These are phyloP conservation scores for Paraleonurus japonicus DNA, from an alignment of 257 asterid species.

Conservation along the genomic window DNA sequence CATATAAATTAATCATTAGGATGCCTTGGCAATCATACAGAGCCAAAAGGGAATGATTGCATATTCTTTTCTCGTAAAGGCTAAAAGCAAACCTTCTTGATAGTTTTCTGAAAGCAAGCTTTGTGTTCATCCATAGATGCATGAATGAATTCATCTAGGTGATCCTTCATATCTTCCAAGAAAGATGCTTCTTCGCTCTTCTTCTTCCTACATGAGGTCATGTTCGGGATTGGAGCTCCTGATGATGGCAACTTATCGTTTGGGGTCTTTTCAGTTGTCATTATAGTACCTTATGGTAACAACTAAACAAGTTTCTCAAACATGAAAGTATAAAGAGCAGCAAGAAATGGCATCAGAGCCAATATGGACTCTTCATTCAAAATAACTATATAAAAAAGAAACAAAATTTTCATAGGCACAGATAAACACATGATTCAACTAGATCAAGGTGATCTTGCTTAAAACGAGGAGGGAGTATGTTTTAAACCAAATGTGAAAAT, in stretches of 20 bases:
- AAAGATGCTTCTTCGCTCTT: constrained; percentile 59
- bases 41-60: not conserved
- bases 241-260: constrained; percentile 30
- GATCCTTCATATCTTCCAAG: constrained; percentile 71
- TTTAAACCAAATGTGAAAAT: not conserved
- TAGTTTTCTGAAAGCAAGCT: constrained; percentile 66
- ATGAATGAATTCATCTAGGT: constrained; percentile 64
- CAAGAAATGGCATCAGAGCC: not conserved
- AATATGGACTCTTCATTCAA: not conserved
- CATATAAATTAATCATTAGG: constrained; percentile 7
- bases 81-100: constrained; percentile 49
- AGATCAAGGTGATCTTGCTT: not conserved
- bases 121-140: constrained; percentile 86
- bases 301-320: not conserved
- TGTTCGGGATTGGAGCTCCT: constrained; percentile 37
- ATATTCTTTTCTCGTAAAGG: not conserved
- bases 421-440: not conserved
- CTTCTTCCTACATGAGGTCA: constrained; percentile 62
- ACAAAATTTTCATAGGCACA: not conserved
- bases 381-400: not conserved
- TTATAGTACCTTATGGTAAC: not conserved
- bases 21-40: not conserved
- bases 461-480: not conserved
- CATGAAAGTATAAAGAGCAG: not conserved
- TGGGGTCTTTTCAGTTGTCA: constrained; percentile 34